Percentiles rank a stretch among this genome's conserved stretches.
phyloP scores from a whole-genome alignment of 2,329 filamentous ascomycete species.

The Daldinia sp. region DNA sequence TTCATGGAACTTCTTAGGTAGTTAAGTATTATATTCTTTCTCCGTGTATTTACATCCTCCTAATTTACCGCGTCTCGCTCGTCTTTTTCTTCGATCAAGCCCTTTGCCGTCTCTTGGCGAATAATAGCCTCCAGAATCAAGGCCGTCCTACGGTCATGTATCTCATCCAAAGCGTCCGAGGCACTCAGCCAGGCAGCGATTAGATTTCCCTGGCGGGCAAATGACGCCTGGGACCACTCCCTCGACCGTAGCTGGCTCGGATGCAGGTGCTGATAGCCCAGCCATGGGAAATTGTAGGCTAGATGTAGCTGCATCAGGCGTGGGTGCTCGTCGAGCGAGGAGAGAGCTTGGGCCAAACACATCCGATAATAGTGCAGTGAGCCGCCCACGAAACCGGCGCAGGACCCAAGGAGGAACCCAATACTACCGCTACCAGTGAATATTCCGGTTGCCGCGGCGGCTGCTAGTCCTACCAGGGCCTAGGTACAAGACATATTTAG shows the following conservation, averaged over 20 bases:
- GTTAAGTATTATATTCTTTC: no score
- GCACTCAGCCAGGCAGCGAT: slow-evolving; percentile 39
- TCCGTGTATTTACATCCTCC: neutral
- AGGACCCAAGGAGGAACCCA: slow-evolving; percentile 32
- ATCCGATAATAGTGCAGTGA: slow-evolving; percentile 33
- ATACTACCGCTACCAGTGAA: slow-evolving; percentile 28
- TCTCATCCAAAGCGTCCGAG: slow-evolving; percentile 32
- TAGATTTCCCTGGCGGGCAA: slow-evolving; percentile 32
- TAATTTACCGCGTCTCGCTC: neutral
- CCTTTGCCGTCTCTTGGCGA: slow-evolving; percentile 30
- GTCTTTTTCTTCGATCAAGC: slow-evolving; percentile 20
- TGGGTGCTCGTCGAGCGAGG: slow-evolving; percentile 32
- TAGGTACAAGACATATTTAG: neutral
- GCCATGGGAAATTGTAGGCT: slow-evolving; percentile 35
- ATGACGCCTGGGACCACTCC: slow-evolving; percentile 20
- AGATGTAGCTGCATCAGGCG: slow-evolving; percentile 34
- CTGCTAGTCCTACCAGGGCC: slow-evolving; percentile 31
- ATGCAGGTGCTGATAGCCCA: slow-evolving; percentile 23
- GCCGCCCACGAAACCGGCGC: slow-evolving; percentile 29
- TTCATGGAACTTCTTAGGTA: no score
- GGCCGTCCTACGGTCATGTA: slow-evolving; percentile 31
- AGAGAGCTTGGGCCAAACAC: slow-evolving; percentile 28
- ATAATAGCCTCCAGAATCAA: slow-evolving; percentile 29
- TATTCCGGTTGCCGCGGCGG: slow-evolving; percentile 25
- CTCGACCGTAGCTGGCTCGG: slow-evolving; percentile 15